phyloP scores from a whole-genome alignment of 352 stramenopile genomes.

The Pythium biforme region DNA sequence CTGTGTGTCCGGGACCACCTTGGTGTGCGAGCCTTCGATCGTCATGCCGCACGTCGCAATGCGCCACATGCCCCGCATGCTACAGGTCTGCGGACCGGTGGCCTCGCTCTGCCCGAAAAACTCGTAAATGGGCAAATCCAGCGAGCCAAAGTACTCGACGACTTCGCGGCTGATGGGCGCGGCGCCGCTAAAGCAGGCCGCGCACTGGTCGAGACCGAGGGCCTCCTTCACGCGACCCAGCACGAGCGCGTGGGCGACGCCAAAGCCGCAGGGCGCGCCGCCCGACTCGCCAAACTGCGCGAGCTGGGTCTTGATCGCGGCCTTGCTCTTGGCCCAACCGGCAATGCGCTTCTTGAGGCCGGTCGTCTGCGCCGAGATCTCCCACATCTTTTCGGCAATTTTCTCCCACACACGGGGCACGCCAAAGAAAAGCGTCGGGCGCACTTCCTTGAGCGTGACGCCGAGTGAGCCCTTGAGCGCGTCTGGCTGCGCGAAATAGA shows the following conservation, averaged over 20 bases:
- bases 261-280: conserved; percentile 86
- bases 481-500: conserved; percentile 89
- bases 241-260: conserved; percentile 85
- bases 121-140: conserved; percentile 94
- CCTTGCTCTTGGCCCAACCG: conserved; percentile 89
- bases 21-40: conserved; percentile 70
- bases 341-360: conserved; percentile 92
- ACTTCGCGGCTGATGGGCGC: conserved; percentile 93
- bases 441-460: conserved; percentile 82
- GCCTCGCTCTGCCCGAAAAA: conserved; percentile 93
- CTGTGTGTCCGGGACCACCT: conserved; percentile 53
- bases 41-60: conserved; percentile 80
- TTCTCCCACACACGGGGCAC: conserved; percentile 93
- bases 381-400: conserved; percentile 90
- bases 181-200: conserved; percentile 71
- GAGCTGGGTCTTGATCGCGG: conserved; percentile 66
- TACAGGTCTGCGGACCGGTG: conserved; percentile 80
- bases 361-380: conserved; percentile 78
- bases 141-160: conserved; percentile 93
- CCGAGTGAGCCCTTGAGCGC: conserved; percentile 88
- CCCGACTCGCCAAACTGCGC: conserved; percentile 86
- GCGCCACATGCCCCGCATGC: conserved; percentile 85
- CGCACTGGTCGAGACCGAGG: conserved; percentile 90
- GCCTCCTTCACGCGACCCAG: conserved; percentile 87
- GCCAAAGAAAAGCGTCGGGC: conserved; percentile 89